These are phyloP conservation scores for Haberlea rhodopensis DNA, from an alignment of 257 asterid species.

Conservation along the genomic window DNA sequence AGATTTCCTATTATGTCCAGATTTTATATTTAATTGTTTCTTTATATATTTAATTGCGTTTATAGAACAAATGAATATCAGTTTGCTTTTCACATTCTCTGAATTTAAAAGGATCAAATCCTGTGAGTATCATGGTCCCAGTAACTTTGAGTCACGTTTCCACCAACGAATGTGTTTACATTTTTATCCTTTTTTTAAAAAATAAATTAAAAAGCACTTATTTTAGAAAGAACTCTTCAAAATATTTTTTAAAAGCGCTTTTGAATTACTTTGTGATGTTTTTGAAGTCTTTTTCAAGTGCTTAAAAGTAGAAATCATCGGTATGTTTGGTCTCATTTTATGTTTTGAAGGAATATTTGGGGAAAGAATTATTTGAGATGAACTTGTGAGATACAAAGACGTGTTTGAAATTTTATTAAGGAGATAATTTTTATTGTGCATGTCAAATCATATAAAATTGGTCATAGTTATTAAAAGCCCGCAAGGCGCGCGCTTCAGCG, in stretches of 20 bases:
- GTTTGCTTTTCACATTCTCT: no score
- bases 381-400: neutral
- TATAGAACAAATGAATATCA: neutral
- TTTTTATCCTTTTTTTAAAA: no score
- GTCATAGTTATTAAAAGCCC: no score
- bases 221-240: neutral
- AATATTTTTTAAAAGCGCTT: neutral
- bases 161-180: neutral
- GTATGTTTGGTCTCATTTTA: neutral
- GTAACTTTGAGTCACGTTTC: neutral
- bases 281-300: no score
- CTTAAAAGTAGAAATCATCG: neutral
- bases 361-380: neutral
- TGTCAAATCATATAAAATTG: neutral
- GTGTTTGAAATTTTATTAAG: neutral
- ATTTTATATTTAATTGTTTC: neutral
- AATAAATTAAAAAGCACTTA: no score
- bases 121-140: neutral
- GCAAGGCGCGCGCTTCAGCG: no score
- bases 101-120: neutral
- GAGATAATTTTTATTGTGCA: neutral
- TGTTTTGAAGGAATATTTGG: neutral
- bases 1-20: neutral
- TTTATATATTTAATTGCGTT: no score
- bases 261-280: neutral